Evolutionary conservation across 805 yeast species (phyloP), one percentile per base, ranked within the genome.

Genomic region (Candida xiaguanensis): DNA sequence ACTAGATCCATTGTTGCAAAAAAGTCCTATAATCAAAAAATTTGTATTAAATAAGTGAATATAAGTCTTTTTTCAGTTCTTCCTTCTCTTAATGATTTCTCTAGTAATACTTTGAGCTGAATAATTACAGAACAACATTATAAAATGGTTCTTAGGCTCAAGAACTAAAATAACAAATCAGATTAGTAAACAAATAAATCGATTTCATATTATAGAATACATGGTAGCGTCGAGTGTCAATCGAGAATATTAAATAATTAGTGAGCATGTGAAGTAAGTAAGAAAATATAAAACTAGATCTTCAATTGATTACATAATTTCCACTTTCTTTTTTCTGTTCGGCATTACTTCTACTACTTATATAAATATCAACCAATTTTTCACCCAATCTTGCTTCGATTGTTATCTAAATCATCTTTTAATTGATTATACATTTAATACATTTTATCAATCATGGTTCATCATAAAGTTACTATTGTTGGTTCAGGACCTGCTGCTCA

Each of bases 401-500:
- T n/a, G n/a, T n/a, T n/a, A n/a, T n/a, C n/a, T n/a, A n/a, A n/a
- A n/a, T n/a, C n/a, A n/a, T n/a, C n/a, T n/a, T n/a, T 18, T 11
- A 12, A 12, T 20, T 30, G 5, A 11, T 11, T 9, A 12, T 30
- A 30, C 28, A 29, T 7, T n/a, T 26, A 26, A 13, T n/a, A n/a
- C 28, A 25, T 7, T 7, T 20, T 17, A 7, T 20, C 9, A 12
- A 78, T 75, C 77, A 83, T 83, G 90, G 84, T 77, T 55, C 95
- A 85, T 63, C 79, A 86, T 69, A 78, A 74, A 72, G 95, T 85
- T 45, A 85, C 93, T 23, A 84, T 87, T 55, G 81, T 87, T 45
- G 98, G 99, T 32, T 90, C 97, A 40, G 99, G 99, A 53, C 99
- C 99, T 41, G 99, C 99, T 42, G 99, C 97, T 40, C 96, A 93